Evolutionary conservation across 139 green algal genomes (phyloP).

Genomic region (Chlamydomonas applanata): DNA sequence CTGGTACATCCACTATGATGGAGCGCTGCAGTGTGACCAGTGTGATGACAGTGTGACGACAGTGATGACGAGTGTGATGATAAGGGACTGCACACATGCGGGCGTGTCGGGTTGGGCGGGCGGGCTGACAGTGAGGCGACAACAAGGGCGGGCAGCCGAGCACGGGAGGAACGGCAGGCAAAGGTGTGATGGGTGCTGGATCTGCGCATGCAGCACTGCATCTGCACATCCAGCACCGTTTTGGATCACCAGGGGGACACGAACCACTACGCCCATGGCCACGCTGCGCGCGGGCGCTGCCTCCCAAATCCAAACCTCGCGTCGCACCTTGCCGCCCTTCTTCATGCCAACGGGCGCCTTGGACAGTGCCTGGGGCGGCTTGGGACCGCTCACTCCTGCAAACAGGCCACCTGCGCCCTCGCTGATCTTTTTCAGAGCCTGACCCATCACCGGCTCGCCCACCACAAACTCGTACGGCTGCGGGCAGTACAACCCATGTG

Average conservation of each 20-base stretch:
- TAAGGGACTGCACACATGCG: no score
- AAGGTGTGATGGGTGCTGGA: no score
- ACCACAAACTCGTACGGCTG: constrained; percentile 86
- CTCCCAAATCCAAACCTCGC: neutral
- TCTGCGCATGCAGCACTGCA: no score
- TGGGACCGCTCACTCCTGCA: constrained; percentile 69
- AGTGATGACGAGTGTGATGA: neutral
- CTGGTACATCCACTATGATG: constrained; percentile 52
- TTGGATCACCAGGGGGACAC: no score
- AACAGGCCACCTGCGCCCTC: constrained; percentile 71
- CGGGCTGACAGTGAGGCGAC: no score
- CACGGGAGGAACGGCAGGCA: no score
- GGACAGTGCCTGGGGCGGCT: constrained; percentile 80
- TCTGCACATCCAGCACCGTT: no score
- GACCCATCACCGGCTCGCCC: constrained; percentile 64
- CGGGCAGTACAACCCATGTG: no score
- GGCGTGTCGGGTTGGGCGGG: no score
- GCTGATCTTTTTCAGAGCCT: constrained; percentile 38
- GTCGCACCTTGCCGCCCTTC: constrained; percentile 76
- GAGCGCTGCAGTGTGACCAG: constrained; percentile 44
- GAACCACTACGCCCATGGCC: neutral
- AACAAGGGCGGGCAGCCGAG: no score
- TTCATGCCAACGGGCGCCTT: constrained; percentile 84
- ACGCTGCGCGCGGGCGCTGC: neutral
- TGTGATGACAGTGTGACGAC: no score